phyloP scores from a whole-genome alignment of 169 alveolate species.

The Plasmodium gallinaceum region DNA sequence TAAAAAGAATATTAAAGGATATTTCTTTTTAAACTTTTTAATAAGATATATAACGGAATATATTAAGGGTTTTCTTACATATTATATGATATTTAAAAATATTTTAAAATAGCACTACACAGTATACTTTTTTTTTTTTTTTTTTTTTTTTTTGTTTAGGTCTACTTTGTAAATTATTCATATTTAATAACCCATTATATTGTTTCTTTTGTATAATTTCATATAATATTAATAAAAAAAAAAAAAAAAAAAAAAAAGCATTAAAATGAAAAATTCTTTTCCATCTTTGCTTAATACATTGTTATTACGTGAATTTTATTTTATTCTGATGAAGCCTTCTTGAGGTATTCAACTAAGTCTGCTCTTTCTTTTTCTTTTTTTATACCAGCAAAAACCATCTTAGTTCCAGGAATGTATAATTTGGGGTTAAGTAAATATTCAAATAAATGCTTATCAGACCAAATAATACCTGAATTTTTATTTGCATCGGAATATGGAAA shows the following conservation, averaged over 20 bases:
- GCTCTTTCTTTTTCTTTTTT: constrained; percentile 96
- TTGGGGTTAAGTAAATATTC: constrained; percentile 93
- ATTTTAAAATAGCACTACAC: too few relatives aligned
- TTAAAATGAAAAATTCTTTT: background rate
- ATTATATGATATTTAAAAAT: too few relatives aligned
- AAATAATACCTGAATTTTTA: constrained; percentile 90
- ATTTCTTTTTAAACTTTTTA: too few relatives aligned
- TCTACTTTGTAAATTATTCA: too few relatives aligned
- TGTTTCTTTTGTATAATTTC: too few relatives aligned
- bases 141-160: too few relatives aligned
- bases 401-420: constrained; percentile 95
- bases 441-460: constrained; percentile 94
- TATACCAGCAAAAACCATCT: constrained; percentile 97
- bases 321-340: constrained; percentile 84
- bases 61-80: too few relatives aligned
- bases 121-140: too few relatives aligned
- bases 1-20: too few relatives aligned
- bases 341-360: constrained; percentile 94
- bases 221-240: background rate
- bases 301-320: background rate
- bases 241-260: background rate
- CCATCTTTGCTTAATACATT: background rate
- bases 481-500: constrained; percentile 93
- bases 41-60: too few relatives aligned
- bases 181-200: too few relatives aligned